phyloP scores from a whole-genome alignment of 2,329 filamentous ascomycete species.

The Amylocarpus encephaloides region DNA sequence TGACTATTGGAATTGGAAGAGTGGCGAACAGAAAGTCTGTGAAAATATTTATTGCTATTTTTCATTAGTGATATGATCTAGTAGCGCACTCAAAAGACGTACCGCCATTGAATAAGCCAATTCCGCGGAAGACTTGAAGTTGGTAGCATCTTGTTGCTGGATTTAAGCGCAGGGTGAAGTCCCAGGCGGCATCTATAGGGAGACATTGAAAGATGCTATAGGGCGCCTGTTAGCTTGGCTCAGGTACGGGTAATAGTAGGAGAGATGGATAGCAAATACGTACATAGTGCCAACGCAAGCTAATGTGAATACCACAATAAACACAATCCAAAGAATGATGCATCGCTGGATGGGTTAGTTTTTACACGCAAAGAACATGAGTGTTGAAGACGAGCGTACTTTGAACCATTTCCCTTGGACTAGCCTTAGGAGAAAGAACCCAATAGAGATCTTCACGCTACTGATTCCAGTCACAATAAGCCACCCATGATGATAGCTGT shows the following conservation, averaged over 20 bases:
- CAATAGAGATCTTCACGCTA: slow-evolving; percentile 21
- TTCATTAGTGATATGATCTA: not conserved
- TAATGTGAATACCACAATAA: slow-evolving; percentile 37
- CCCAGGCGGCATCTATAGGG: slow-evolving; percentile 41
- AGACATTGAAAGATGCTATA: slow-evolving; percentile 39
- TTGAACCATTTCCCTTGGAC: slow-evolving; percentile 35
- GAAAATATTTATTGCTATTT: slow-evolving; percentile 21
- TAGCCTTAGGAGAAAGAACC: slow-evolving; percentile 18
- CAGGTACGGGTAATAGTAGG: too few relatives aligned
- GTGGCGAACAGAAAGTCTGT: slow-evolving; percentile 32
- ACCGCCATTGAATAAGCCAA: slow-evolving; percentile 43
- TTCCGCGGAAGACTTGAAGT: slow-evolving; percentile 33
- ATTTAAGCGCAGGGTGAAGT: slow-evolving; percentile 25
- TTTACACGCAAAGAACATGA: slow-evolving; percentile 16
- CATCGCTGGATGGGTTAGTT: slow-evolving; percentile 12
- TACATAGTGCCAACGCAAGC: slow-evolving; percentile 36
- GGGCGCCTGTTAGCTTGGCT: not conserved
- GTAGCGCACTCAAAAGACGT: slow-evolving; percentile 7
- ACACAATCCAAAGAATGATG: slow-evolving; percentile 25
- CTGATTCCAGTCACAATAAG: slow-evolving; percentile 38
- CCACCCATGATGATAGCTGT: slow-evolving; percentile 37
- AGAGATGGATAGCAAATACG: too few relatives aligned
- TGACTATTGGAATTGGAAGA: slow-evolving; percentile 38
- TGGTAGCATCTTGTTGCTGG: slow-evolving; percentile 38
- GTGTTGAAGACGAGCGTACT: slow-evolving; percentile 35